Conservation (phyloP, 352 stramenopile genomes). For the Pythium dissotocum region DNA sequence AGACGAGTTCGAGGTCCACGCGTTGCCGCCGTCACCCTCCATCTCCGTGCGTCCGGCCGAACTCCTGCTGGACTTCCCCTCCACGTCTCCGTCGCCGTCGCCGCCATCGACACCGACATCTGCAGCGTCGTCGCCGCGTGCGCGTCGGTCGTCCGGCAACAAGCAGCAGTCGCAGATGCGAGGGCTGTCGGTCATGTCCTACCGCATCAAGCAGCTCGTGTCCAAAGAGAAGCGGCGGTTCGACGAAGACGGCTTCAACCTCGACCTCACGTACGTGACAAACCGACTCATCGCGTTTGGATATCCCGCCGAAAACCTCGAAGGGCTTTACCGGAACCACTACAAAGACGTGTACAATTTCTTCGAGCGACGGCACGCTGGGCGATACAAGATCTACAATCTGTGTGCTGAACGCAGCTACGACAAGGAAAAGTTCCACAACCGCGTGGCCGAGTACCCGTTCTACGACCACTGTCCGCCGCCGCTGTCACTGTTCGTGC, state of each 20-base stretch:
- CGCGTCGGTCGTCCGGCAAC: constrained; percentile 1
- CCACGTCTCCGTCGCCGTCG: constrained; percentile 6
- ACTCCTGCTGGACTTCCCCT: constrained; percentile 21
- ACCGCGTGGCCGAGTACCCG: constrained; percentile 68
- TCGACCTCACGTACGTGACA: constrained; percentile 93
- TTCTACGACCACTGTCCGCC: constrained; percentile 90
- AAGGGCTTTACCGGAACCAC: constrained; percentile 90
- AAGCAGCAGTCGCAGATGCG: constrained; percentile 39
- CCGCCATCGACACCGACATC: not conserved
- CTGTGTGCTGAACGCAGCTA: constrained; percentile 88
- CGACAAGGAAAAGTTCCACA: constrained; percentile 77
- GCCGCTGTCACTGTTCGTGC: constrained; percentile 67
- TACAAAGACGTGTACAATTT: constrained; percentile 90
- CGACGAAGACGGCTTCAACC: constrained; percentile 87
- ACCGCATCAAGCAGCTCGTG: constrained; percentile 81
- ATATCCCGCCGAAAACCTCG: constrained; percentile 86
- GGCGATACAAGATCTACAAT: constrained; percentile 91
- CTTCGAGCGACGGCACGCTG: constrained; percentile 80
- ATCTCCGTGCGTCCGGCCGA: constrained; percentile 20
- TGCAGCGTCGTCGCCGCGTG: constrained; percentile 1
- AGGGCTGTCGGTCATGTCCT: constrained; percentile 44
- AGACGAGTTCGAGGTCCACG: not conserved
- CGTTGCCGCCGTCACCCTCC: constrained; percentile 7
- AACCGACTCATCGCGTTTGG: constrained; percentile 85
- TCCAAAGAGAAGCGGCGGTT: constrained; percentile 91